phyloP scores from a whole-genome alignment of 768 basidiomycete genomes.

The Lactarius evosmus region DNA sequence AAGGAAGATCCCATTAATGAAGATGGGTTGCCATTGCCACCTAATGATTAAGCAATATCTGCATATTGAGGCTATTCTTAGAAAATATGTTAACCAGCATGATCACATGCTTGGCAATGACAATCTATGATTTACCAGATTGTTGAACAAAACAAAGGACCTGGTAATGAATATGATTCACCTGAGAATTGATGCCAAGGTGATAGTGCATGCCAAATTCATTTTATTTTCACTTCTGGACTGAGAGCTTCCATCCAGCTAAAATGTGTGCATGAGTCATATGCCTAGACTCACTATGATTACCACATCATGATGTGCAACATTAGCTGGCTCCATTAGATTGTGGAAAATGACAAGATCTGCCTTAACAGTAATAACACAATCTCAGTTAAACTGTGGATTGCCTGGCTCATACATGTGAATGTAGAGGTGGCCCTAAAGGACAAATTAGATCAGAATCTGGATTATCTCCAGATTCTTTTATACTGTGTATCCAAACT shows the following conservation, averaged over 20 bases:
- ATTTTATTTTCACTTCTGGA: too few species aligned
- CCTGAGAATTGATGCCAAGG: background rate
- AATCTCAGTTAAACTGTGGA: background rate
- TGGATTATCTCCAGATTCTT: too few species aligned
- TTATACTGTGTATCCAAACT: too few species aligned
- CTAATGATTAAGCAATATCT: background rate
- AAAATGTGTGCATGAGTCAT: too few species aligned
- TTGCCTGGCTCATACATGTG: background rate
- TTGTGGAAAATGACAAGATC: background rate
- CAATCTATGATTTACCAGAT: background rate
- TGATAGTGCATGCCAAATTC: constrained; percentile 2
- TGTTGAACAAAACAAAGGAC: background rate
- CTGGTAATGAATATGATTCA: background rate
- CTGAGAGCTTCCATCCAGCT: too few species aligned
- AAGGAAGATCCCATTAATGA: background rate
- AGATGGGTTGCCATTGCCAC: background rate
- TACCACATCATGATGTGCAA: too few species aligned
- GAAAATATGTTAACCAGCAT: background rate
- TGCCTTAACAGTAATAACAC: background rate
- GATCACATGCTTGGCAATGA: background rate
- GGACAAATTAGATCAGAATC: too few species aligned
- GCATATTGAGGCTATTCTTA: background rate
- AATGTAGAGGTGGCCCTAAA: too few species aligned
- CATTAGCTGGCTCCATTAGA: background rate
- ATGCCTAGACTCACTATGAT: too few species aligned